A percentile compares a stretch with the other conserved stretches of the same genome.
Conservation (phyloP, 2,329 filamentous ascomycete genomes). For the Stemphylium vesicarium region DNA sequence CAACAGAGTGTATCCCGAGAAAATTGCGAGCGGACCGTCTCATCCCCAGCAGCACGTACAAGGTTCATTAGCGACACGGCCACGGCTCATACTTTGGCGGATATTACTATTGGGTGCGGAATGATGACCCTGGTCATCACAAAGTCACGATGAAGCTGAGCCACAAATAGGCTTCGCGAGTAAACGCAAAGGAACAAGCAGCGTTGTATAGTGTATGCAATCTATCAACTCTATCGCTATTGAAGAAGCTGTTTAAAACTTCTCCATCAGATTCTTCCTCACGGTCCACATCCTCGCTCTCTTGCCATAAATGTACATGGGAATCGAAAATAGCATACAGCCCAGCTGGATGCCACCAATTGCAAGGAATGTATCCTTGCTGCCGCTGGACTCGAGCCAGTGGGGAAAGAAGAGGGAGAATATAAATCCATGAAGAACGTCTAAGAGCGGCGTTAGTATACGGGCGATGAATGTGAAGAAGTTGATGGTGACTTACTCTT, state of each 20-base stretch:
- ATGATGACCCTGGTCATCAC: too few relatives aligned
- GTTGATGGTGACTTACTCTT: slow-evolving; percentile 66
- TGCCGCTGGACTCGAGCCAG: slow-evolving; percentile 79
- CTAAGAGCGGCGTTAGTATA: slow-evolving; percentile 34
- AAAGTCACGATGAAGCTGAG: too few relatives aligned
- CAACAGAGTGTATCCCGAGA: too few relatives aligned
- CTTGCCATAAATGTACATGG: slow-evolving; percentile 96
- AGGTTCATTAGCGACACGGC: too few relatives aligned
- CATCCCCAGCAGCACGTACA: too few relatives aligned
- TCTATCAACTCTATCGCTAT: too few relatives aligned
- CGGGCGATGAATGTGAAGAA: slow-evolving; percentile 19
- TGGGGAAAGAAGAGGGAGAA: slow-evolving; percentile 74
- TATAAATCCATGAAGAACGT: slow-evolving; percentile 86
- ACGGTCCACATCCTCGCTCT: slow-evolving; percentile 93
- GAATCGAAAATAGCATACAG: slow-evolving; percentile 75
- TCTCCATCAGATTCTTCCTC: slow-evolving; percentile 84
- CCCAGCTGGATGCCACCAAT: slow-evolving; percentile 86
- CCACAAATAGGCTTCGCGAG: too few relatives aligned
- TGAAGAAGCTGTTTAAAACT: slow-evolving; percentile 54
- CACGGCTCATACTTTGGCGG: too few relatives aligned
- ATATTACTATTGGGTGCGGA: too few relatives aligned
- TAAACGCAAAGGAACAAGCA: too few relatives aligned
- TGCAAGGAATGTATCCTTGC: slow-evolving; percentile 79
- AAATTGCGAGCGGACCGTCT: too few relatives aligned
- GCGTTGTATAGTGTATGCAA: too few relatives aligned